phyloP scores from a whole-genome alignment of 805 yeast genomes.

The Wickerhamiella vanderwaltii region DNA sequence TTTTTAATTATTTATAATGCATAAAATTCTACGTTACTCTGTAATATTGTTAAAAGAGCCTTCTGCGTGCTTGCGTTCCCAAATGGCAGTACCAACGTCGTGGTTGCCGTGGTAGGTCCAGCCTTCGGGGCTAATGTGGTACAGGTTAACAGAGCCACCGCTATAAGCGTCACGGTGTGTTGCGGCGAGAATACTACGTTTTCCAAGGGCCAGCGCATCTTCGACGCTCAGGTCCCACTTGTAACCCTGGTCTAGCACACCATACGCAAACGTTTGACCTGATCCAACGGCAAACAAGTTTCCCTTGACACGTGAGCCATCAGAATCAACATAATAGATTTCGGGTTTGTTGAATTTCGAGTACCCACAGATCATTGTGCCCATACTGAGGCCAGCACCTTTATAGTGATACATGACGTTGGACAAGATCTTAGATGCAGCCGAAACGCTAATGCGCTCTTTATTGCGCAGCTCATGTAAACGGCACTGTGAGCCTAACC shows the following conservation, averaged over 20 bases:
- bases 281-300: conserved; percentile 96
- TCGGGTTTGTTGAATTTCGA: conserved; percentile 94
- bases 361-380: conserved; percentile 97
- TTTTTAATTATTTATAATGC: not conserved
- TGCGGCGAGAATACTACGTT: conserved; percentile 92
- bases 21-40: conserved; percentile 1
- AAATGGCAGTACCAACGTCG: conserved; percentile 81
- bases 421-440: conserved; percentile 86
- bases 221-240: conserved; percentile 86
- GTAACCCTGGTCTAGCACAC: conserved; percentile 88
- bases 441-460: conserved; percentile 89
- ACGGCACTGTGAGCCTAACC: conserved; percentile 96
- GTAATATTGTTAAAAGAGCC: conserved; percentile 74
- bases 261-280: conserved; percentile 98
- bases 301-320: conserved; percentile 90
- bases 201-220: conserved; percentile 88
- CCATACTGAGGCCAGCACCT: conserved; percentile 98
- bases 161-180: conserved; percentile 97
- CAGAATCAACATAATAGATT: conserved; percentile 90
- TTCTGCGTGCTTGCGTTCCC: conserved; percentile 82
- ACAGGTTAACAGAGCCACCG: conserved; percentile 91
- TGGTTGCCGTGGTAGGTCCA: conserved; percentile 95
- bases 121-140: conserved; percentile 85
- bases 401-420: conserved; percentile 87
- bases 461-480: conserved; percentile 88